A percentile compares a stretch with the other conserved stretches of the same genome.
These are phyloP conservation scores for Leucocoprinus birnbaumii DNA, from an alignment of 768 basidiomycete genomes.

Conservation along the genomic window DNA sequence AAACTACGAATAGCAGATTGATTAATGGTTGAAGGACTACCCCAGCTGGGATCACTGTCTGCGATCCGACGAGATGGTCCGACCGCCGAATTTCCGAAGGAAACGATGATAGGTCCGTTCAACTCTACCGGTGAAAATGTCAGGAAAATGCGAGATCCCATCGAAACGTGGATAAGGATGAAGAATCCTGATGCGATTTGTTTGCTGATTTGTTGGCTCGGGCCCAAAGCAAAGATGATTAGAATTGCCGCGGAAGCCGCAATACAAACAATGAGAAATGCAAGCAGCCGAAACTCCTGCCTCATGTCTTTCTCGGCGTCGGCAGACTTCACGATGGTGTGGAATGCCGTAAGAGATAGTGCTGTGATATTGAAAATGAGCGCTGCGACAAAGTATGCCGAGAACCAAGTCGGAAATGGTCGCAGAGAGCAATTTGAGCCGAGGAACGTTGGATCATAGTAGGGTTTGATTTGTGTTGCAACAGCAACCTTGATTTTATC, in stretches of 20 bases:
- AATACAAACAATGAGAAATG: conserved; percentile 16
- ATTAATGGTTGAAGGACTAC: neutral
- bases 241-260: conserved; percentile 24
- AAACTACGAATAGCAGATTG: neutral
- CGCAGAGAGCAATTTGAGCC: conserved; percentile 31
- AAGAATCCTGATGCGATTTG: conserved; percentile 25
- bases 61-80: no score
- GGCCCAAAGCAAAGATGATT: conserved; percentile 24
- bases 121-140: neutral
- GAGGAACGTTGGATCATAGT: conserved; percentile 23
- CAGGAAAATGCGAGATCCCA: conserved; percentile 31
- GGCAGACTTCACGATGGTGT: neutral
- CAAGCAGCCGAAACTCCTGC: neutral
- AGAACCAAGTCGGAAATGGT: conserved; percentile 28
- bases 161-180: conserved; percentile 26
- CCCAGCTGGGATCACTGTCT: neutral
- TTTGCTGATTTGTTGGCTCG: conserved; percentile 23
- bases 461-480: conserved; percentile 24
- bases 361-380: conserved; percentile 2
- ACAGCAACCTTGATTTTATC: conserved; percentile 24
- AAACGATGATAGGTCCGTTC: neutral
- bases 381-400: conserved; percentile 25
- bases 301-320: neutral
- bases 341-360: neutral
- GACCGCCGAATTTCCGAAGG: neutral